Evolutionary conservation across 2,329 filamentous ascomycete species (phyloP).

Genomic region (Diaporthe vaccinii): DNA sequence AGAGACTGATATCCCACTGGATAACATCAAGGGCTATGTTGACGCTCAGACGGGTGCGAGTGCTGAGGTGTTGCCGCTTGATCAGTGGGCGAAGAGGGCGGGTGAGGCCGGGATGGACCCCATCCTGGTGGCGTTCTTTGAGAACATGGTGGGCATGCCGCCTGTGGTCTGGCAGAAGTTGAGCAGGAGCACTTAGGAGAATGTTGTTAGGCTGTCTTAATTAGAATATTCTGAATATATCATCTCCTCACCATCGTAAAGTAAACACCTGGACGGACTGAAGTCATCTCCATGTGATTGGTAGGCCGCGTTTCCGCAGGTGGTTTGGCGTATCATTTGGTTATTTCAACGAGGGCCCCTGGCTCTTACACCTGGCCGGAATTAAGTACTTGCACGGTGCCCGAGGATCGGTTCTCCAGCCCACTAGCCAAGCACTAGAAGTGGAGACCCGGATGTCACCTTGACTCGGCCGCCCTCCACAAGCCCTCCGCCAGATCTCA

Average conservation of each 20-base stretch:
- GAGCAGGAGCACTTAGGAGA: not conserved
- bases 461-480: conserved; percentile 35
- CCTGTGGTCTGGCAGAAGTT: not conserved
- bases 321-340: not conserved
- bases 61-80: not conserved
- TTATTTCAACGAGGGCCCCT: not conserved
- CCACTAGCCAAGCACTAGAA: conserved; percentile 21
- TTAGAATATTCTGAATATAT: too few relatives aligned
- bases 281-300: not conserved
- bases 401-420: conserved; percentile 37
- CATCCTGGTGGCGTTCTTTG: not conserved
- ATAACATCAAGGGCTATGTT: not conserved
- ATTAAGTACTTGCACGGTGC: conserved; percentile 41
- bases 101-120: not conserved
- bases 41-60: not conserved
- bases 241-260: not conserved
- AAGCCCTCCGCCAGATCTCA: conserved; percentile 31
- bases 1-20: not conserved
- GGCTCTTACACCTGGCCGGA: conserved; percentile 40
- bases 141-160: not conserved
- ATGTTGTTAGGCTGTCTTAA: not conserved
- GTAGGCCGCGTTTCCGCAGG: not conserved
- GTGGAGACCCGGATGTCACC: conserved; percentile 33
- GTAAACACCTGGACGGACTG: not conserved
- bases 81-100: not conserved